Evolutionary conservation across 2,329 filamentous ascomycete species (phyloP), one percentile per base, ranked within the genome.

Genomic region (Microascus cirrosus): DNA sequence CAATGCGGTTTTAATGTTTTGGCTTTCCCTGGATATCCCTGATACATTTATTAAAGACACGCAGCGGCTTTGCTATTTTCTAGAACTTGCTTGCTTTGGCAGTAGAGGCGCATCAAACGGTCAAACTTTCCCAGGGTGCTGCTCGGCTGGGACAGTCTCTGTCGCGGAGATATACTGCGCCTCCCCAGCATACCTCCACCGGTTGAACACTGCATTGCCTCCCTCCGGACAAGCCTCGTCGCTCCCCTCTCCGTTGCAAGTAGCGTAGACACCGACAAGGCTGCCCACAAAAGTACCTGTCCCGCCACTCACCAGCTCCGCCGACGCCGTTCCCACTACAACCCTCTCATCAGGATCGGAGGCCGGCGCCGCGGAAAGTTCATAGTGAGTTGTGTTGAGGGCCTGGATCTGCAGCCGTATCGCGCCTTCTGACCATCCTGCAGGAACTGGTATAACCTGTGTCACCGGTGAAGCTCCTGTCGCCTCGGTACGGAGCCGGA

Each of bases 381-480:
- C 32, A 42, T 57, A 64, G 13, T 60, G 63, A 54, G 64, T 63
- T 2, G 60, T 11, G n/a, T 65, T 64, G 58, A 66, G 59, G 1
- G 72, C 71, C 7, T 58, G 63, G 45, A 74, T 64, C 1, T 65
- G 65, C 6, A 70, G 68, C 63, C 67, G 60, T 24, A 62, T 56
- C 3, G 61, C 52, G 7, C 32, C 54, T 20, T 36, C 42, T 4
- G 39, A 5, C 56, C 60, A 60, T 36, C 25, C 39, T 53, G 45
- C 53, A 1, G 58, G 53, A 3, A 59, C 42, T 2, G 61, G 58
- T 1, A 58, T 58, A 8, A 32, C 8, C 28, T 32, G 28, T 5
- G 57, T 56, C 3, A 55, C 57, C 5, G 63, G 60, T 55, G 55
- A 42, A 1, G 64, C 63, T 3, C 63, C 65, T 1, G 62, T 66